A percentile compares a stretch with the other conserved stretches of the same genome.
Evolutionary conservation across 1,284 basidiomycete genomes (phyloP).

Genomic region (Apiotrichum veenhuisii): DNA sequence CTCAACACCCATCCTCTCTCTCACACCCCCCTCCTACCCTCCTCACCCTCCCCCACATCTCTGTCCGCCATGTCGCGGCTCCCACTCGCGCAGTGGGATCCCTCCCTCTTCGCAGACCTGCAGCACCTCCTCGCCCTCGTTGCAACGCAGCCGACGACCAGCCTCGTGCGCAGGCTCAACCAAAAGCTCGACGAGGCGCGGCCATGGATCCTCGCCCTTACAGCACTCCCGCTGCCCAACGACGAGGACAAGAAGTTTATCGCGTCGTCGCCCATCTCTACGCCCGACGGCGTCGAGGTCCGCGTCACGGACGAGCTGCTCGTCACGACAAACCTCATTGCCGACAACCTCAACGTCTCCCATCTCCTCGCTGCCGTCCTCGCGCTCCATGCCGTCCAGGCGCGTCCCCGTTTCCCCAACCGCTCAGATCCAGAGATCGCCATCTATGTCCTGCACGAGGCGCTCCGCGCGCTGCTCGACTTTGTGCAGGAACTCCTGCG

Average conservation of each 20-base stretch:
- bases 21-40: constrained; percentile 4
- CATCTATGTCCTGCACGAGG: constrained; percentile 37
- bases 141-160: constrained; percentile 35
- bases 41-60: background rate
- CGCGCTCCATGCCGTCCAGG: constrained; percentile 34
- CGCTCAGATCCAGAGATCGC: constrained; percentile 38
- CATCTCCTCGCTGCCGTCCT: constrained; percentile 39
- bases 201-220: constrained; percentile 42
- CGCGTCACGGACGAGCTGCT: constrained; percentile 37
- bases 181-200: constrained; percentile 34
- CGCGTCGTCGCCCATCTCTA: constrained; percentile 25
- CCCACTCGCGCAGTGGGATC: constrained; percentile 39
- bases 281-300: constrained; percentile 31
- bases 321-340: constrained; percentile 29
- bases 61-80: constrained; percentile 24
- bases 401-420: constrained; percentile 30
- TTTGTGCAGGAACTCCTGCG: constrained; percentile 35
- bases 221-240: constrained; percentile 31
- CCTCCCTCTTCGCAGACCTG: constrained; percentile 37
- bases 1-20: constrained; percentile 4
- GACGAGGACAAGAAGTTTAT: constrained; percentile 37
- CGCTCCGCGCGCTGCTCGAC: constrained; percentile 30
- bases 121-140: constrained; percentile 36
- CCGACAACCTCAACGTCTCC: constrained; percentile 31
- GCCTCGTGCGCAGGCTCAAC: constrained; percentile 31